Percentiles rank a stretch among this genome's conserved stretches.
Evolutionary conservation across 306 rosid genomes (phyloP).

Genomic region (Cucurbita argyrosperma): DNA sequence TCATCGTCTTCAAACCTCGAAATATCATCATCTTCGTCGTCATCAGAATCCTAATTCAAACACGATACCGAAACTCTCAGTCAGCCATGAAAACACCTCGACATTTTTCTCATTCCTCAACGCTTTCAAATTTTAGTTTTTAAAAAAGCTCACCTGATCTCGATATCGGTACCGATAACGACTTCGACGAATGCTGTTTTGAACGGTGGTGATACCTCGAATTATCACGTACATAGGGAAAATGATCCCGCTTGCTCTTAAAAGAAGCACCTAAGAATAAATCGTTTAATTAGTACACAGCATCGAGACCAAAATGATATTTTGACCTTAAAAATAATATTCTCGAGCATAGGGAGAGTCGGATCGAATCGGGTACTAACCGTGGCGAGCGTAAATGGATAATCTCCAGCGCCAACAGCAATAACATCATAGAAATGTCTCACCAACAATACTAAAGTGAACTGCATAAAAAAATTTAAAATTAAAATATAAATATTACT

Average conservation of each 20-base stretch:
- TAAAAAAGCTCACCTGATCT: slow-evolving; percentile 7
- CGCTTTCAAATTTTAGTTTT: background rate
- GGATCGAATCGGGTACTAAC: slow-evolving; percentile 23
- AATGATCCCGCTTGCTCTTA: slow-evolving; percentile 60
- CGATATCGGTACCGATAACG: slow-evolving; percentile 1
- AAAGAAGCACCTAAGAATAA: slow-evolving; percentile 23
- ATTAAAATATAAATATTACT: background rate
- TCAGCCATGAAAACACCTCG: background rate
- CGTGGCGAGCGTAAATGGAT: slow-evolving; percentile 65
- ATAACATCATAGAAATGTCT: slow-evolving; percentile 51
- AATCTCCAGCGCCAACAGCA: slow-evolving; percentile 32
- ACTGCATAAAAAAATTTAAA: slow-evolving; percentile 25
- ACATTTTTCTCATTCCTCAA: background rate
- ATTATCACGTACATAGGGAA: slow-evolving; percentile 65
- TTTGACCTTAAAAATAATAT: background rate
- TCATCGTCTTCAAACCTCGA: slow-evolving; percentile 24
- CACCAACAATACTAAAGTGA: slow-evolving; percentile 51
- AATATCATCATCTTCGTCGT: slow-evolving; percentile 28
- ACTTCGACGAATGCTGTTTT: slow-evolving; percentile 16
- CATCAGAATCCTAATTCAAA: slow-evolving; percentile 25
- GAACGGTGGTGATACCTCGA: slow-evolving; percentile 38
- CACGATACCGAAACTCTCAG: background rate
- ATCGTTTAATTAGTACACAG: background rate
- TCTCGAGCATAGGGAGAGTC: background rate
- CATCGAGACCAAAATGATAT: no score